Percentiles rank a stretch among this genome's conserved stretches.
These are phyloP conservation scores for Medicago arabica DNA, from an alignment of 306 rosid species.

Conservation along the genomic window DNA sequence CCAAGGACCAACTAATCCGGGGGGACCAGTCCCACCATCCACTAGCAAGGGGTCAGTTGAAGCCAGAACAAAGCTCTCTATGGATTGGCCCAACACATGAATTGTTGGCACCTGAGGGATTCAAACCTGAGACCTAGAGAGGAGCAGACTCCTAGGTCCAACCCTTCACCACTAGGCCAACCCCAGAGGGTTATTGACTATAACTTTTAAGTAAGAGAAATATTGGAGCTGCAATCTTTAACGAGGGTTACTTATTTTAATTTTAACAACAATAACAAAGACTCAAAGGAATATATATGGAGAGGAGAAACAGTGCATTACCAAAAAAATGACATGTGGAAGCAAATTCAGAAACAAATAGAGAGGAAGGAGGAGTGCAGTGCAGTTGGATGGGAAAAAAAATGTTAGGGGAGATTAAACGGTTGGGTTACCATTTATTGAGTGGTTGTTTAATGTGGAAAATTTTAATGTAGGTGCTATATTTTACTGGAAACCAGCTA, in stretches of 20 bases:
- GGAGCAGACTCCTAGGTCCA: no score
- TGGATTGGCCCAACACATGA: no score
- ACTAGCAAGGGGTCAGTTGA: no score
- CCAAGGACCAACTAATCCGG: no score
- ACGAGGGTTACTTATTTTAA: neutral
- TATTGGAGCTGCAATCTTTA: conserved; percentile 1
- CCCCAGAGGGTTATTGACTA: neutral
- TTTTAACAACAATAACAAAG: neutral
- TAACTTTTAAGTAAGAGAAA: neutral
- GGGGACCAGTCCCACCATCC: no score
- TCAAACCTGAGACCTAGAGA: no score
- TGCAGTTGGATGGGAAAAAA: neutral
- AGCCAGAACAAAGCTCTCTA: no score
- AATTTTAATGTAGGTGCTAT: neutral
- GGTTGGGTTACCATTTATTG: neutral
- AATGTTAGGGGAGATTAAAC: neutral
- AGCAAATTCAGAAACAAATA: neutral
- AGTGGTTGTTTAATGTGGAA: neutral
- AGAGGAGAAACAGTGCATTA: neutral
- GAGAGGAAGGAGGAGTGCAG: neutral
- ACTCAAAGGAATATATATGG: neutral
- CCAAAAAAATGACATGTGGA: neutral
- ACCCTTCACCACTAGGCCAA: no score
- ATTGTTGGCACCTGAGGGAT: no score
- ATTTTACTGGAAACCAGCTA: neutral